Evolutionary conservation across 2,329 filamentous ascomycete genomes (phyloP).

Genomic region (Scytalidium lignicola): DNA sequence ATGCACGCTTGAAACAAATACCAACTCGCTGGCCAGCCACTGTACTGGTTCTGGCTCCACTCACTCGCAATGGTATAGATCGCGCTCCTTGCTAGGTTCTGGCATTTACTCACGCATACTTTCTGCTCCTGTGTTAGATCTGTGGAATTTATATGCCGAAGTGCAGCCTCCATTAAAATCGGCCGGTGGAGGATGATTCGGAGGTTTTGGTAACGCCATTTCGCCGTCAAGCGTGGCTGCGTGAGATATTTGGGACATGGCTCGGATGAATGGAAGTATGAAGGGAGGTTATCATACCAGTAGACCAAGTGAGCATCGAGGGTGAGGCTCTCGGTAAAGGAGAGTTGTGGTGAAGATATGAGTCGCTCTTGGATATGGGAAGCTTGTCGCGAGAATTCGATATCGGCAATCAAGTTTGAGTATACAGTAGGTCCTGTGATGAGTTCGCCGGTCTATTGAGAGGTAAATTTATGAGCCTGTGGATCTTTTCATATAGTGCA

Average conservation of each 20-base stretch:
- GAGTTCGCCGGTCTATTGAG: not conserved
- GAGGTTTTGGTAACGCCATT: constrained; percentile 19
- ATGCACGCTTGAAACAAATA: constrained; percentile 16
- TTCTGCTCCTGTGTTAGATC: constrained; percentile 6
- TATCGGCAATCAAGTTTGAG: constrained; percentile 9
- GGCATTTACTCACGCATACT: constrained; percentile 5
- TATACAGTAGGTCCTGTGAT: constrained; percentile 1
- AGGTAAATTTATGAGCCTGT: too few species aligned
- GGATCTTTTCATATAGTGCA: too few species aligned
- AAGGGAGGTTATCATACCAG: constrained; percentile 8
- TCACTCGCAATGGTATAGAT: constrained; percentile 3
- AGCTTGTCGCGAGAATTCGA: constrained; percentile 11
- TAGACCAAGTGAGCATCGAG: constrained; percentile 5
- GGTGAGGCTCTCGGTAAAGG: constrained; percentile 4
- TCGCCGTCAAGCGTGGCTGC: constrained; percentile 8
- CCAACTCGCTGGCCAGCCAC: constrained; percentile 13
- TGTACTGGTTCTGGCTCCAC: constrained; percentile 10
- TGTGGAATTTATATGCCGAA: constrained; percentile 8
- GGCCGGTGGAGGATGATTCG: constrained; percentile 18
- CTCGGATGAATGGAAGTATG: constrained; percentile 3
- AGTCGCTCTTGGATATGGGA: constrained; percentile 14
- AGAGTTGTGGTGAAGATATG: constrained; percentile 6
- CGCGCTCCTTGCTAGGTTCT: constrained; percentile 5
- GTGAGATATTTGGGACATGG: constrained; percentile 3
- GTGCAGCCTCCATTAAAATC: constrained; percentile 11